Evolutionary conservation across 2,329 filamentous ascomycete genomes (phyloP).

Genomic region (Trichoderma harzianum): DNA sequence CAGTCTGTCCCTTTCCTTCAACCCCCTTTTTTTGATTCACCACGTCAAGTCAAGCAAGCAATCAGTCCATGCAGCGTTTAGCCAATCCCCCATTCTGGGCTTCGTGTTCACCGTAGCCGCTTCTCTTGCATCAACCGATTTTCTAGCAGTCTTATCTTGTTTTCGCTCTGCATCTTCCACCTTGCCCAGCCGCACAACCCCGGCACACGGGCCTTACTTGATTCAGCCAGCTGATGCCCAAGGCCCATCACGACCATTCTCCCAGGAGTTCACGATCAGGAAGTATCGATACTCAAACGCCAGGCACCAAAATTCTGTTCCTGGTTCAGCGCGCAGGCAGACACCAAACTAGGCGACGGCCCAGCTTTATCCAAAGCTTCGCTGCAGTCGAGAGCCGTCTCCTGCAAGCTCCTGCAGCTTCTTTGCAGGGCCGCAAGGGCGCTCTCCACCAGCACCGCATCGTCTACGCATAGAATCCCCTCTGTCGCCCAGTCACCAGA

Average conservation of each 20-base stretch:
- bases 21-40: constrained; percentile 11
- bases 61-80: background rate
- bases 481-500: constrained; percentile 4
- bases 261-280: constrained; percentile 6
- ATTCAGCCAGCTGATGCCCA: constrained; percentile 15
- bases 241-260: constrained; percentile 10
- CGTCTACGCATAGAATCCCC: constrained; percentile 2
- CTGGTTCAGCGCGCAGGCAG: background rate
- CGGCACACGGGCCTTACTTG: constrained; percentile 13
- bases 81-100: background rate
- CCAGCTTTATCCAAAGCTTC: background rate
- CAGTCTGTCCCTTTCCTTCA: constrained; percentile 7
- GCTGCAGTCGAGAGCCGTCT: background rate
- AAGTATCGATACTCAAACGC: background rate
- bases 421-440: constrained; percentile 11
- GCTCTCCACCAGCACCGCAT: constrained; percentile 8
- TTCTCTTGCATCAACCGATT: background rate
- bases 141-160: background rate
- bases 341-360: background rate
- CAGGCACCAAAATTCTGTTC: background rate
- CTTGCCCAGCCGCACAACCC: constrained; percentile 9
- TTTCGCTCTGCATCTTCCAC: background rate
- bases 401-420: constrained; percentile 18
- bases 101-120: constrained; percentile 1
- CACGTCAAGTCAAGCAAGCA: background rate